These are phyloP conservation scores for Nigrospora sphaerica DNA, from an alignment of 2,329 filamentous ascomycete genomes.

Conservation along the genomic window DNA sequence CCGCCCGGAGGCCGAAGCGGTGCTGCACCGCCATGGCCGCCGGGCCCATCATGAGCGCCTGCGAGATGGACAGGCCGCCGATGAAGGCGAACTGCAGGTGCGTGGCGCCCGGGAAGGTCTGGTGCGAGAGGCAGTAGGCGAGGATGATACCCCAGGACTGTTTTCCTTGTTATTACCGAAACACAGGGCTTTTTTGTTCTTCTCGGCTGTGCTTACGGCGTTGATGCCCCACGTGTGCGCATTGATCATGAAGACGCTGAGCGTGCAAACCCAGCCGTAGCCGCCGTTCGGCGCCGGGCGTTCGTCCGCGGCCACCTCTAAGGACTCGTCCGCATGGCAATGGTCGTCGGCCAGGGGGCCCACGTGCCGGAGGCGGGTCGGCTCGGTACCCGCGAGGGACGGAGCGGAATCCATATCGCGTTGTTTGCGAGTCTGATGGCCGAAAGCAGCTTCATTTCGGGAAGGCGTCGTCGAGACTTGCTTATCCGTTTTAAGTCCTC, in stretches of 20 bases:
- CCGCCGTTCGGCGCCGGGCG: slow-evolving; percentile 46
- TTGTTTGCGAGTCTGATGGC: no score
- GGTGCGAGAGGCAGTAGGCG: slow-evolving; percentile 44
- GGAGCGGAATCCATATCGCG: no score
- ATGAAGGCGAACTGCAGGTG: slow-evolving; percentile 52
- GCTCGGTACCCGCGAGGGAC: no score
- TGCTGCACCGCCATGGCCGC: slow-evolving; percentile 18
- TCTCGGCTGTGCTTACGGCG: slow-evolving; percentile 15
- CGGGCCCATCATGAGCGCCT: slow-evolving; percentile 32
- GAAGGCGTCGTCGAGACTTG: no score
- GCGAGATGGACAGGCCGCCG: slow-evolving; percentile 47
- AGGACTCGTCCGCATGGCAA: no score
- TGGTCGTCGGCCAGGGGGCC: no score
- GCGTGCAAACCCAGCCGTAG: slow-evolving; percentile 42
- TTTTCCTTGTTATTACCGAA: background rate
- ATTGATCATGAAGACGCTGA: slow-evolving; percentile 26
- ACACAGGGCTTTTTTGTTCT: no score
- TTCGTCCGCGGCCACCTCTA: no score
- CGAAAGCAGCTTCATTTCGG: no score
- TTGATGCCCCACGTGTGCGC: slow-evolving; percentile 33
- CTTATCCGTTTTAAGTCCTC: no score
- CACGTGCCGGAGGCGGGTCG: no score
- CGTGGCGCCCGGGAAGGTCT: slow-evolving; percentile 42
- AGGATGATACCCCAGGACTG: slow-evolving; percentile 48
- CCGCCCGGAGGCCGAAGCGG: slow-evolving; percentile 21